Evolutionary conservation across 2,329 filamentous ascomycete genomes (phyloP), one percentile per base, ranked within the genome.

Genomic region (Arachnopeziza araneosa): DNA sequence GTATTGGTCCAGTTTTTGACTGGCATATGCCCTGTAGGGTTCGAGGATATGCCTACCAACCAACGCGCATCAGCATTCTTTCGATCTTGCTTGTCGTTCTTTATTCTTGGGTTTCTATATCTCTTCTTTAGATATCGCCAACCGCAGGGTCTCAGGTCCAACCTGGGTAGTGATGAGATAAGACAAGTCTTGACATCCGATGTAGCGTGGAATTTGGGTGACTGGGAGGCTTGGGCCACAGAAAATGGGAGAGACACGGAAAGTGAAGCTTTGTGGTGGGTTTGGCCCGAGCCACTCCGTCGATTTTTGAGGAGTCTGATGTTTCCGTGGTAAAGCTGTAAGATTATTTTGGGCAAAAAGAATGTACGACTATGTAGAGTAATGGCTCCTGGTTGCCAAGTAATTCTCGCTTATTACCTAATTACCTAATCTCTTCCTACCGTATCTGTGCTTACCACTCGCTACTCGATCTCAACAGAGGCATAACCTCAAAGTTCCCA

Each of bases 21-120:
- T 0, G 75, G 76, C 0, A 67, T 76, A 5, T 75, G 74, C 17
- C 85, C 86, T 0, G 75, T 86, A 30, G 82, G 78, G 1, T 69
- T 67, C 17, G 24, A 54, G 52, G 10, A 17, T 2, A 26, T 54
- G 52, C 26, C 22, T 54, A 1, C 52, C 5, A 8, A 3, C 22
- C 4, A 26, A 30, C 22, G 26, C 9, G 52, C 26, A 6, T 19
- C 12, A 10, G 19, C 23, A n/a, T 54, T 54, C 17, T 54, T 54
- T 44, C 36, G 36, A 44, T 14, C 36, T 12, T 17, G 12, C 17
- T 19, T 44, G 17, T 44, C 36, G 10, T 44, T 44, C 17, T 44
- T 44, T 14, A 44, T 44, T 14, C 36, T 44, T 17, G 36, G 36
- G 17, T 14, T 44, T 14, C 17, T 44, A 19, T 44, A 44, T 44